A percentile compares a stretch with the other conserved stretches of the same genome.
Conservation (phyloP, 179 eudicot species). For the Actinidia arguta region DNA sequence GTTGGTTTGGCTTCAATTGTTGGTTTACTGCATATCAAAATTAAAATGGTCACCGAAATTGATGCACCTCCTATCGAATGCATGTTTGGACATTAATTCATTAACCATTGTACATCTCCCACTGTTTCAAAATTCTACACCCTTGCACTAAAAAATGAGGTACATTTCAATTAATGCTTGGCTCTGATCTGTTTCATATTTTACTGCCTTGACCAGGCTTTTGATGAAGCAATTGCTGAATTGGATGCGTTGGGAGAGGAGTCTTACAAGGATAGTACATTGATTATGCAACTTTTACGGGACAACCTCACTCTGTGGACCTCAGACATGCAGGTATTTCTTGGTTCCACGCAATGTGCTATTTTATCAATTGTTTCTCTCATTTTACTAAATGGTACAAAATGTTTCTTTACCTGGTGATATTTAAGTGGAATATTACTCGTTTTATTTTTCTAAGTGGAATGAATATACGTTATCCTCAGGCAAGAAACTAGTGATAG, state of each 20-base stretch:
- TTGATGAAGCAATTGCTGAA: conserved; percentile 79
- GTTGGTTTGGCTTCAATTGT: not conserved
- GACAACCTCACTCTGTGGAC: conserved; percentile 81
- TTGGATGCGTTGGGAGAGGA: conserved; percentile 74
- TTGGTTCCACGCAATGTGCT: conserved; percentile 9
- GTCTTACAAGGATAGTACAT: conserved; percentile 77
- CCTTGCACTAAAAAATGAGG: not conserved
- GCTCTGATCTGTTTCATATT: not conserved
- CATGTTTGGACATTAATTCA: not conserved
- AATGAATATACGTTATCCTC: not conserved
- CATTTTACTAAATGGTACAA: not conserved
- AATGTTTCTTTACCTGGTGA: too few species aligned
- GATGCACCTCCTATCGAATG: not conserved
- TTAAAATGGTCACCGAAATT: not conserved
- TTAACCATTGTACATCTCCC: not conserved
- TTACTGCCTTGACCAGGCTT: conserved; percentile 40
- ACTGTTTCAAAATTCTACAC: not conserved
- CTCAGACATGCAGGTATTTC: conserved; percentile 66
- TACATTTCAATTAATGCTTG: not conserved
- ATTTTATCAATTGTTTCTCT: not conserved
- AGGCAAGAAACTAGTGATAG: not conserved
- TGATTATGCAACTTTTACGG: conserved; percentile 80
- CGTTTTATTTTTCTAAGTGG: not conserved
- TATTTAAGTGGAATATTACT: too few species aligned
- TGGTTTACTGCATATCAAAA: not conserved